Evolutionary conservation across 768 basidiomycete species (phyloP).

Genomic region (Tylopilus rubrobrunneus): DNA sequence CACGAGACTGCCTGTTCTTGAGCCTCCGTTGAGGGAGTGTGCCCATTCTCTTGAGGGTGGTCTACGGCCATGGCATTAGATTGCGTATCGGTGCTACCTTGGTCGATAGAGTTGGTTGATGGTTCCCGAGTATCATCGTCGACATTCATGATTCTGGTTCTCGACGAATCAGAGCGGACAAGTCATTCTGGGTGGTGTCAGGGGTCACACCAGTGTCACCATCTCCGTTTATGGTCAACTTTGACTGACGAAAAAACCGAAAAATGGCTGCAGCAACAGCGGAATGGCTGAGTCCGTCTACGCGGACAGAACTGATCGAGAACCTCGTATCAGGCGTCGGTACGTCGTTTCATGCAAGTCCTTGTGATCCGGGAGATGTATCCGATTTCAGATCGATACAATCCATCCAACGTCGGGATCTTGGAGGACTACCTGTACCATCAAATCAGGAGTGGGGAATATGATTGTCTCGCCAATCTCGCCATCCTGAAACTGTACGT

Average conservation of each 20-base stretch:
- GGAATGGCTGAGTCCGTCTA: conserved; percentile 70
- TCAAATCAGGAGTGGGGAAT: conserved; percentile 87
- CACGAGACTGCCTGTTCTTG: conserved; percentile 30
- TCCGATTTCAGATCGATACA: conserved; percentile 77
- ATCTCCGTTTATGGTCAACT: background rate
- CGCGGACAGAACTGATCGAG: conserved; percentile 84
- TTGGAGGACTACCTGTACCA: conserved; percentile 97
- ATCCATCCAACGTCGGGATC: conserved; percentile 88
- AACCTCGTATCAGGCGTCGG: conserved; percentile 89
- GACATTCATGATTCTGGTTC: conserved; percentile 11
- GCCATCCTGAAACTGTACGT: conserved; percentile 88
- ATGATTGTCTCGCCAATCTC: conserved; percentile 92
- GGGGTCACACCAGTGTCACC: conserved; percentile 3
- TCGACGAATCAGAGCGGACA: background rate
- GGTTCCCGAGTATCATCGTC: conserved; percentile 4
- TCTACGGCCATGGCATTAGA: conserved; percentile 11
- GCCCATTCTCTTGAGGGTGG: conserved; percentile 1
- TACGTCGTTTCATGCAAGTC: conserved; percentile 34
- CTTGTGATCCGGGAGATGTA: background rate
- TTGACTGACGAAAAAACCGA: conserved; percentile 9
- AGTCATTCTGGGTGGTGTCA: too few species aligned
- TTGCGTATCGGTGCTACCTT: conserved; percentile 3
- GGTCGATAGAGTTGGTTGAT: background rate
- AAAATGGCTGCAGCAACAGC: conserved; percentile 38
- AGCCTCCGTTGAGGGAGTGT: background rate